phyloP scores from a whole-genome alignment of 139 green algal species.

The Pseudopediastrum boryanum region DNA sequence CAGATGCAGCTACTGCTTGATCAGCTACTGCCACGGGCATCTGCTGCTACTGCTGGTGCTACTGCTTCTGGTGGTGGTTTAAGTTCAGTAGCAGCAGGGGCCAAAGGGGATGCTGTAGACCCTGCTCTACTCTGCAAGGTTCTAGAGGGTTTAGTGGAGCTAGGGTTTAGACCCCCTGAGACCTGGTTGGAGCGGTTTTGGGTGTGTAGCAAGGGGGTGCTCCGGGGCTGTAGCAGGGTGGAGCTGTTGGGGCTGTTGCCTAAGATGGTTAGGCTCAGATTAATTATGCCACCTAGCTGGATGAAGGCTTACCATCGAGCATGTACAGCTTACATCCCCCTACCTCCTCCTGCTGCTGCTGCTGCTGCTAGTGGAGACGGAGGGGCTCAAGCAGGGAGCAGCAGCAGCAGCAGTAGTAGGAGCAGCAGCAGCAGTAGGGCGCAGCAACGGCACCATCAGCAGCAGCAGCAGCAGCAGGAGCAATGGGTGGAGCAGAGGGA shows the following conservation, averaged over 20 bases:
- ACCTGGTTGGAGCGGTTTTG: conserved; percentile 36
- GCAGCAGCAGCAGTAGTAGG: background rate
- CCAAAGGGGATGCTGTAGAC: too few relatives aligned
- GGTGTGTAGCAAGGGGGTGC: background rate
- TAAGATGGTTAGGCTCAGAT: too few relatives aligned
- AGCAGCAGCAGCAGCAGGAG: background rate
- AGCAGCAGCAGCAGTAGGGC: background rate
- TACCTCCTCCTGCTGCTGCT: too few relatives aligned
- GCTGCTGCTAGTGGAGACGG: too few relatives aligned
- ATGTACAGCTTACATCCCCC: too few relatives aligned
- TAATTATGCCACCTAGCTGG: too few relatives aligned
- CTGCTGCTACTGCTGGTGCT: too few relatives aligned
- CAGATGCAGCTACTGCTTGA: conserved; percentile 24
- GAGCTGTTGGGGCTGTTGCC: too few relatives aligned
- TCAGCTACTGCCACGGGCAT: background rate
- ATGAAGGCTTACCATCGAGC: too few relatives aligned
- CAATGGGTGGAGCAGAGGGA: conserved; percentile 3
- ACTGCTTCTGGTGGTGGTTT: too few relatives aligned
- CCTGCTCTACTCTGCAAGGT: background rate
- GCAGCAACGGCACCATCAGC: conserved; percentile 22
- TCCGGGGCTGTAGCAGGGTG: too few relatives aligned
- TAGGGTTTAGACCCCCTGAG: conserved; percentile 21
- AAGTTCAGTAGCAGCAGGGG: too few relatives aligned
- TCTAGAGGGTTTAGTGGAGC: conserved; percentile 13
- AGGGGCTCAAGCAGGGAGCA: conserved; percentile 11